phyloP scores from a whole-genome alignment of 2,329 filamentous ascomycete species.

The Periglandula ipomoeae region DNA sequence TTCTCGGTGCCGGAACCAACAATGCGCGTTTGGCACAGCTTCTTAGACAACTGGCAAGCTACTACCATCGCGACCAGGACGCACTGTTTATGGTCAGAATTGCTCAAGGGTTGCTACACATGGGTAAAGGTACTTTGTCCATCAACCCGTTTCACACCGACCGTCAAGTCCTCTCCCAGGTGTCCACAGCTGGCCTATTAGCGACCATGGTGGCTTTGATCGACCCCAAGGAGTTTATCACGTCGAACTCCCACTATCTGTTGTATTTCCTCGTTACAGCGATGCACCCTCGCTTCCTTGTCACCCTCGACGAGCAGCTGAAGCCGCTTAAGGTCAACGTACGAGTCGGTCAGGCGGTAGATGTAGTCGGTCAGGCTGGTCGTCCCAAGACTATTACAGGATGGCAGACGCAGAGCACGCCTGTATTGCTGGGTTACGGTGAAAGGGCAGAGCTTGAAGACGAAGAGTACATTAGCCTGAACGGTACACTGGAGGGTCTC shows the following conservation, averaged over 20 bases:
- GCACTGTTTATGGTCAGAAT: constrained; percentile 99
- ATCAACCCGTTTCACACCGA: constrained; percentile 99
- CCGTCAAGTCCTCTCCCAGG: constrained; percentile 86
- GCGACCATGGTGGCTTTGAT: constrained; percentile 89
- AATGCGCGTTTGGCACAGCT: constrained; percentile 94
- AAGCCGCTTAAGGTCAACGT: constrained; percentile 94
- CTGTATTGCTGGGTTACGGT: constrained; percentile 85
- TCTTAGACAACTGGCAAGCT: constrained; percentile 87
- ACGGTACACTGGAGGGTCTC: constrained; percentile 83
- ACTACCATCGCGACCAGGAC: constrained; percentile 95
- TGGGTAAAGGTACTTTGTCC: constrained; percentile 96
- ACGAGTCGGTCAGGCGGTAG: constrained; percentile 92
- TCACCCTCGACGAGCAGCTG: constrained; percentile 90
- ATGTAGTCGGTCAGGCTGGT: constrained; percentile 94
- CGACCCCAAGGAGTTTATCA: constrained; percentile 80
- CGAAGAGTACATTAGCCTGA: constrained; percentile 91
- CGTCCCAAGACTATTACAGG: constrained; percentile 98
- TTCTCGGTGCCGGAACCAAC: constrained; percentile 93
- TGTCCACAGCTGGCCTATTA: constrained; percentile 80
- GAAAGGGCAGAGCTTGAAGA: constrained; percentile 96
- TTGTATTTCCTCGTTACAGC: constrained; percentile 95
- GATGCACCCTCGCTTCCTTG: constrained; percentile 93
- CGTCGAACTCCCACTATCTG: constrained; percentile 69
- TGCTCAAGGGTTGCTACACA: constrained; percentile 92
- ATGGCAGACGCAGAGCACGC: constrained; percentile 99